These are phyloP conservation scores for Hysterangium stoloniferum DNA, from an alignment of 768 basidiomycete genomes.

Conservation along the genomic window DNA sequence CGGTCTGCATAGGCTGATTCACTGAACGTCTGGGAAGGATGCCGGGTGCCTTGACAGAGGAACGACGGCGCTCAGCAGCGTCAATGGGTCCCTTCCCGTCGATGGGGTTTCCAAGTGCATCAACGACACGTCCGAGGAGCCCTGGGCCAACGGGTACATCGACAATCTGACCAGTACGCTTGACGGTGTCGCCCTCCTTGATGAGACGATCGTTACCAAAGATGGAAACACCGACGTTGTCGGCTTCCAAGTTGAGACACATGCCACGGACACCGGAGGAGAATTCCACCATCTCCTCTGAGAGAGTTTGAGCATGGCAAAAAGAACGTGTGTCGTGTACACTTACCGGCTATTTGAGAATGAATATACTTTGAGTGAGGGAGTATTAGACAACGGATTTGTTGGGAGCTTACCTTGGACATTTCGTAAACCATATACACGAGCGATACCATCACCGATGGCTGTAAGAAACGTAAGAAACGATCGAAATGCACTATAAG, in stretches of 20 bases:
- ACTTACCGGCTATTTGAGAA: slow-evolving; percentile 16
- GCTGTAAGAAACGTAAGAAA: slow-evolving; percentile 38
- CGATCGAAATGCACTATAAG: background rate
- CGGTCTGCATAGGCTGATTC: slow-evolving; percentile 99
- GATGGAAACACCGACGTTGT: slow-evolving; percentile 99
- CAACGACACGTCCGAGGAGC: slow-evolving; percentile 97
- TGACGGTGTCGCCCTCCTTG: slow-evolving; percentile 99
- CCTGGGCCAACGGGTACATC: slow-evolving; percentile 97
- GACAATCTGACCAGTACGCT: slow-evolving; percentile 99
- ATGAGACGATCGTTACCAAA: slow-evolving; percentile 98
- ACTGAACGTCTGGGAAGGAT: slow-evolving; percentile 99
- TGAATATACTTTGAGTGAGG: slow-evolving; percentile 11
- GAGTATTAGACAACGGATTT: slow-evolving; percentile 3
- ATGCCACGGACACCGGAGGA: slow-evolving; percentile 99
- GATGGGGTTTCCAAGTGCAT: slow-evolving; percentile 99
- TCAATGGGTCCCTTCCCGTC: slow-evolving; percentile 98
- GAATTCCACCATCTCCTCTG: slow-evolving; percentile 99
- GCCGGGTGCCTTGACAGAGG: slow-evolving; percentile 97
- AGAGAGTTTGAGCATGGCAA: slow-evolving; percentile 9
- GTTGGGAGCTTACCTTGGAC: slow-evolving; percentile 67
- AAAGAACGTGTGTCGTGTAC: background rate
- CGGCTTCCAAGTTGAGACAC: slow-evolving; percentile 99
- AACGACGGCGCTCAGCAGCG: slow-evolving; percentile 89
- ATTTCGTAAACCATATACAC: slow-evolving; percentile 97
- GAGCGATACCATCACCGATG: slow-evolving; percentile 99